Conservation (phyloP, 306 rosid species). For the Benincasa hispida region DNA sequence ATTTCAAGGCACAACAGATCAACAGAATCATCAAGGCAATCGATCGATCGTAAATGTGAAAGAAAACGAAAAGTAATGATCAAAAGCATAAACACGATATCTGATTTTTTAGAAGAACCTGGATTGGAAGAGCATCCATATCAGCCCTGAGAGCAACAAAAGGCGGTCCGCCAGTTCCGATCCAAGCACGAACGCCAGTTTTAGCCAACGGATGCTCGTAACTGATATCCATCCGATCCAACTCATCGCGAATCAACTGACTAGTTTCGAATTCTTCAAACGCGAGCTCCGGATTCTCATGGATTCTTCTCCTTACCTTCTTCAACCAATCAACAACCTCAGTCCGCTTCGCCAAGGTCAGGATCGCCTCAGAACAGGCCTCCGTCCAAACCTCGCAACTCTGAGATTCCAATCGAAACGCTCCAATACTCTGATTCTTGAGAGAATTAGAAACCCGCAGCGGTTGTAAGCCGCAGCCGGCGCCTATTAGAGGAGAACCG, state of each 20-base stretch:
- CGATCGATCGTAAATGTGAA: not conserved
- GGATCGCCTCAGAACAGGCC: constrained; percentile 52
- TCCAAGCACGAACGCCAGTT: constrained; percentile 79
- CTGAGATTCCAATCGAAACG: not conserved
- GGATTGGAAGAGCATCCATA: constrained; percentile 98
- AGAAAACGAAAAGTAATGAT: not conserved
- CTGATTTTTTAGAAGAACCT: constrained; percentile 27
- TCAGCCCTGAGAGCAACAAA: constrained; percentile 91
- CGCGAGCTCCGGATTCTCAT: constrained; percentile 78
- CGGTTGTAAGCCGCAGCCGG: not conserved
- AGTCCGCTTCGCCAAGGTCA: constrained; percentile 40
- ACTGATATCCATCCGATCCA: constrained; percentile 62
- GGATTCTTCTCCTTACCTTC: constrained; percentile 59
- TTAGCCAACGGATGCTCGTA: constrained; percentile 56
- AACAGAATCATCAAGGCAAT: not conserved
- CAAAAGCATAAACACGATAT: not conserved
- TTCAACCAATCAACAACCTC: constrained; percentile 64
- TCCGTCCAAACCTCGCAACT: constrained; percentile 46
- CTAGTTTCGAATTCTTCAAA: constrained; percentile 85
- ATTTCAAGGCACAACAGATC: not conserved
- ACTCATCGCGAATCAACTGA: constrained; percentile 45
- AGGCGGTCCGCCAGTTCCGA: constrained; percentile 89
- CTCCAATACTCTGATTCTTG: constrained; percentile 25
- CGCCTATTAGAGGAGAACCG: not conserved
- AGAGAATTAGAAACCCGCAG: not conserved